Conservation (phyloP, 495 filamentous ascomycete genomes). For the Aspergillus conjunctus region DNA sequence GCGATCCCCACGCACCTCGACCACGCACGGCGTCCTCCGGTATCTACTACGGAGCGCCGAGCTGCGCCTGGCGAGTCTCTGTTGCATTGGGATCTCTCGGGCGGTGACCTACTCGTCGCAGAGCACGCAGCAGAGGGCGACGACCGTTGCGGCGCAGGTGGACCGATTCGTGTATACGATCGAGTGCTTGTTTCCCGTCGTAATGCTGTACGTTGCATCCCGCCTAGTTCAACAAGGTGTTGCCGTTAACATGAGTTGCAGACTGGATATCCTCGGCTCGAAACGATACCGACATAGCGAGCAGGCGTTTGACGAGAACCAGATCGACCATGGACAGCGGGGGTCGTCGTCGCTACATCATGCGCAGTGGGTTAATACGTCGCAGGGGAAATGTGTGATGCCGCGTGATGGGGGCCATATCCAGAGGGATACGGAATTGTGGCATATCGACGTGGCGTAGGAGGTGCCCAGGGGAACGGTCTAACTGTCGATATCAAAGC, state of each 20-base stretch:
- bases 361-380: not conserved
- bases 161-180: slow-evolving; percentile 38
- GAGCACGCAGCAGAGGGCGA: slow-evolving; percentile 28
- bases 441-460: not conserved
- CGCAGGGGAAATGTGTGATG: not conserved
- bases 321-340: not conserved
- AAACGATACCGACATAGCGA: slow-evolving; percentile 6
- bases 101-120: slow-evolving; percentile 38
- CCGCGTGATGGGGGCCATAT: not conserved
- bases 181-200: slow-evolving; percentile 37
- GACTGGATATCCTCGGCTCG: slow-evolving; percentile 14
- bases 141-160: slow-evolving; percentile 30
- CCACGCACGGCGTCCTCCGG: slow-evolving; percentile 19
- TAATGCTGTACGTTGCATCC: slow-evolving; percentile 29
- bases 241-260: not conserved
- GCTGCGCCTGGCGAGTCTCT: slow-evolving; percentile 33
- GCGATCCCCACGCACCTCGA: slow-evolving; percentile 12
- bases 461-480: too few relatives aligned
- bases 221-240: not conserved
- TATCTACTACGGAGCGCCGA: slow-evolving; percentile 39
- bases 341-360: not conserved
- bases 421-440: not conserved
- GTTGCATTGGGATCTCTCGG: slow-evolving; percentile 31
- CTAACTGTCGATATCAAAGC: too few relatives aligned
- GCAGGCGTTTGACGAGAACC: not conserved